Percentiles rank a stretch among this genome's conserved stretches.
Evolutionary conservation across 345 rosid species (phyloP).

Genomic region (Citrus hindsii): DNA sequence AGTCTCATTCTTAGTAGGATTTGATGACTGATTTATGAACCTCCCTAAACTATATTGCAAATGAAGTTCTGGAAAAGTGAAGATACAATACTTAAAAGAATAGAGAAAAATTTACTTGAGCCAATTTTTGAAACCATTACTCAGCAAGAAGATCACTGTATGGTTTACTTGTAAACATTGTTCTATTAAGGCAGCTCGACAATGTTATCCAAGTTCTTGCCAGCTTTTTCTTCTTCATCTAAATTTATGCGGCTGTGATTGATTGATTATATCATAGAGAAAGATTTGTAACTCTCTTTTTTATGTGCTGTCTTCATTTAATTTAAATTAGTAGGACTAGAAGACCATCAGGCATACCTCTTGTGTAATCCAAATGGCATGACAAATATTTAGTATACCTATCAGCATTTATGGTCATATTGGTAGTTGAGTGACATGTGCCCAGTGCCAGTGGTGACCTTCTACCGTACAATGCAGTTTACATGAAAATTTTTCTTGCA

Average conservation of each 20-base stretch:
- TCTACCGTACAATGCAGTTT: background rate
- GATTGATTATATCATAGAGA: background rate
- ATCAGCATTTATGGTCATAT: background rate
- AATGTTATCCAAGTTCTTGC: background rate
- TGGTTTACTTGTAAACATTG: background rate
- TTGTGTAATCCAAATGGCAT: background rate
- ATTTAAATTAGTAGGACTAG: background rate
- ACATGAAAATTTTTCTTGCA: too few species aligned
- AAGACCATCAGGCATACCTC: background rate
- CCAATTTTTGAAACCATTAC: background rate
- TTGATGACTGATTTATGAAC: background rate
- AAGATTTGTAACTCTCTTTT: background rate
- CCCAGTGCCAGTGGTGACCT: background rate
- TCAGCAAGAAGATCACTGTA: background rate
- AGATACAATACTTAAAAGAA: background rate
- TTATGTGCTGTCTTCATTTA: background rate
- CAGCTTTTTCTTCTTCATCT: background rate
- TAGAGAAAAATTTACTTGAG: background rate
- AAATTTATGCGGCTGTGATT: background rate
- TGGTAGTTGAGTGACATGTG: background rate
- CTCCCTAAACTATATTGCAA: background rate
- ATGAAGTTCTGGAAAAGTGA: background rate
- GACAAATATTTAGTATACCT: background rate
- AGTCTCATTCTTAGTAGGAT: background rate
- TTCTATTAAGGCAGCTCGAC: background rate